These are phyloP conservation scores for Verticillium tricorpus DNA, from an alignment of 2,329 filamentous ascomycete species.

Conservation along the genomic window DNA sequence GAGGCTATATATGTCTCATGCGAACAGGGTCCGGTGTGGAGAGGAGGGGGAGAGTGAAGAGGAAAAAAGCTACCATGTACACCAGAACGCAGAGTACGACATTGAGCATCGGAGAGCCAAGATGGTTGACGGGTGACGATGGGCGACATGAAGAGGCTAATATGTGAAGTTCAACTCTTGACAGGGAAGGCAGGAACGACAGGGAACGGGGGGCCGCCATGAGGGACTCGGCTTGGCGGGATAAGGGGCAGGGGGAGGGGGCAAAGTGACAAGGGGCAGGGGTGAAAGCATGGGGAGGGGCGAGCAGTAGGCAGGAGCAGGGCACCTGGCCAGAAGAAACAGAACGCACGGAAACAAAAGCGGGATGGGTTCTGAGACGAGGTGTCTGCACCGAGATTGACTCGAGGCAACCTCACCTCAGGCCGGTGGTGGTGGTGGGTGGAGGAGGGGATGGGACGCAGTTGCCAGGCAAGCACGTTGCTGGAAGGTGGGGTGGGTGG, in stretches of 20 bases:
- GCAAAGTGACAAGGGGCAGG: not conserved
- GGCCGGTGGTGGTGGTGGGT: not conserved
- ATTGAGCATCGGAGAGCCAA: not conserved
- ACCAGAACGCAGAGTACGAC: not conserved
- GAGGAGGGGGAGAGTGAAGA: not conserved
- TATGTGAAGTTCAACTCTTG: not conserved
- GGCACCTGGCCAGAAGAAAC: not conserved
- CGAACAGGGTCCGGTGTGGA: not conserved
- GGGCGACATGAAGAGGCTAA: not conserved
- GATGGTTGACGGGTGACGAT: not conserved
- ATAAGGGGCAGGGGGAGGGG: not conserved
- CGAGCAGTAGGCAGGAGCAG: not conserved
- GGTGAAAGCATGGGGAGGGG: not conserved
- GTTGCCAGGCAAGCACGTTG: not conserved
- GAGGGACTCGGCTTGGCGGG: not conserved
- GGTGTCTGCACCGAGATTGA: constrained; percentile 3
- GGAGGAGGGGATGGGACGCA: not conserved
- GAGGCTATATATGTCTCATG: constrained; percentile 17
- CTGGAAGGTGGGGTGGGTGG: not conserved
- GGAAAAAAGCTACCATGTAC: not conserved
- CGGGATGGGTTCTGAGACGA: constrained; percentile 3
- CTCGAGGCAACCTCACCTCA: not conserved
- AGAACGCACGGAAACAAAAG: not conserved
- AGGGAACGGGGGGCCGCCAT: not conserved
- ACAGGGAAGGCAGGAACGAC: not conserved